Percentiles rank a stretch among this genome's conserved stretches.
These are phyloP conservation scores for Lactarius trivialis DNA, from an alignment of 768 basidiomycete species.

Conservation along the genomic window DNA sequence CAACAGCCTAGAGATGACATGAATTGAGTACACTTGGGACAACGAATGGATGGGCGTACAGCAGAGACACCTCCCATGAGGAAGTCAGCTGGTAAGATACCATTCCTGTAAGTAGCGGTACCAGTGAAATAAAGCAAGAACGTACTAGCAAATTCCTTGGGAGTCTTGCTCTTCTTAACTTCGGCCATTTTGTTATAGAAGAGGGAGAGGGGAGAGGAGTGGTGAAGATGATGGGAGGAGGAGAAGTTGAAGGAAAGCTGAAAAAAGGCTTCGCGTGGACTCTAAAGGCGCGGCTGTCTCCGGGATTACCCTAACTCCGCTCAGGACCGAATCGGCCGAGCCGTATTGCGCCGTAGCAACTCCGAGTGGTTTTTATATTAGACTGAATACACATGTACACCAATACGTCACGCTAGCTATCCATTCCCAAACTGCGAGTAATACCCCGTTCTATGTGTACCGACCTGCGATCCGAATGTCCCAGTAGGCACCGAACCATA, in stretches of 20 bases:
- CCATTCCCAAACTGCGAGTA: conserved; percentile 16
- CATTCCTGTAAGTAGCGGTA: conserved; percentile 32
- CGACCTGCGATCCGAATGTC: conserved; percentile 16
- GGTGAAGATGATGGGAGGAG: conserved; percentile 43
- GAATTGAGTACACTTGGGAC: neutral
- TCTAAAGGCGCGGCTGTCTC: conserved; percentile 33
- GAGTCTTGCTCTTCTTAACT: conserved; percentile 76
- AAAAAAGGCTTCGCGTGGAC: conserved; percentile 41
- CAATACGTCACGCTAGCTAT: conserved; percentile 11
- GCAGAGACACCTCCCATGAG: conserved; percentile 95
- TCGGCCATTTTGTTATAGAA: conserved; percentile 68
- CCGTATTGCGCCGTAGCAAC: neutral
- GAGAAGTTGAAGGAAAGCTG: conserved; percentile 32
- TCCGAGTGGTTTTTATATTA: neutral
- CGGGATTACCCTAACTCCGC: conserved; percentile 29
- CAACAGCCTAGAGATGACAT: conserved; percentile 65
- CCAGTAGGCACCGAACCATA: conserved; percentile 4
- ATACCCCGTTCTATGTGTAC: conserved; percentile 18
- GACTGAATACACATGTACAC: neutral
- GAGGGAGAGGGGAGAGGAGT: conserved; percentile 41
- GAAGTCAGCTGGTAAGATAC: conserved; percentile 64
- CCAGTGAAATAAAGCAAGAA: conserved; percentile 23
- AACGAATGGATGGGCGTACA: conserved; percentile 39
- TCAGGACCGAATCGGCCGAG: conserved; percentile 11
- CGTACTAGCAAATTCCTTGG: conserved; percentile 84